Percentiles rank a stretch among this genome's conserved stretches.
Conservation (phyloP, 192 early-diverging fungal species). For the Umbelopsis sp. region DNA sequence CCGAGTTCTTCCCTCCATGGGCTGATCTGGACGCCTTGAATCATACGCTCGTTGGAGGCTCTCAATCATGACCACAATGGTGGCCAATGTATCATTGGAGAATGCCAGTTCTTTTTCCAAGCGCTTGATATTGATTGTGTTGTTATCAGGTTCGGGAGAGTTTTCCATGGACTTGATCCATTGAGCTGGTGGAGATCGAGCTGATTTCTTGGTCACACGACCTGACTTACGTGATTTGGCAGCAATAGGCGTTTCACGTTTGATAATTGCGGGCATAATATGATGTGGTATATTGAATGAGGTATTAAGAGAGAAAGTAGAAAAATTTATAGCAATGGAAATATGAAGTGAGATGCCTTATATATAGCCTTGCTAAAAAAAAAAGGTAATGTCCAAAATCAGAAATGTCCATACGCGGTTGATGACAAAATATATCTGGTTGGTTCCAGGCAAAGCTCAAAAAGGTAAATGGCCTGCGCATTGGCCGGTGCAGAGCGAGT, state of each 20-base stretch:
- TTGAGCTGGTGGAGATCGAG: neutral
- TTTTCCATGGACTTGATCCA: conserved; percentile 2
- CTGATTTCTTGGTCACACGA: conserved; percentile 1
- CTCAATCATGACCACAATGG: conserved; percentile 39
- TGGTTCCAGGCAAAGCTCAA: no score
- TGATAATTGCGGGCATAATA: conserved; percentile 12
- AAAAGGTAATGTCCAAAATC: neutral
- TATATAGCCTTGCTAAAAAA: neutral
- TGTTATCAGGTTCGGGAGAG: neutral
- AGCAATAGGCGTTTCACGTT: neutral
- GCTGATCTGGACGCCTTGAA: conserved; percentile 27
- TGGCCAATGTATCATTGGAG: conserved; percentile 33
- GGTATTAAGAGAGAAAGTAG: neutral
- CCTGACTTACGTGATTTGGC: conserved; percentile 12
- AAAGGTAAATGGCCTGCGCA: no score
- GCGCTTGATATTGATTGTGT: conserved; percentile 21
- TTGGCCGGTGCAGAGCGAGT: no score
- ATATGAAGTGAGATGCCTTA: neutral
- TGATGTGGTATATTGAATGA: conserved; percentile 9
- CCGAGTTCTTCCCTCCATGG: conserved; percentile 24
- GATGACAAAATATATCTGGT: no score
- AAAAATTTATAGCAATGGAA: neutral
- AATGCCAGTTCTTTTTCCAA: conserved; percentile 35
- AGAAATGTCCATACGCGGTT: neutral
- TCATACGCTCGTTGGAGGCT: conserved; percentile 34